Conservation (phyloP, 768 basidiomycete genomes). For the Panaeolus papilionaceus region DNA sequence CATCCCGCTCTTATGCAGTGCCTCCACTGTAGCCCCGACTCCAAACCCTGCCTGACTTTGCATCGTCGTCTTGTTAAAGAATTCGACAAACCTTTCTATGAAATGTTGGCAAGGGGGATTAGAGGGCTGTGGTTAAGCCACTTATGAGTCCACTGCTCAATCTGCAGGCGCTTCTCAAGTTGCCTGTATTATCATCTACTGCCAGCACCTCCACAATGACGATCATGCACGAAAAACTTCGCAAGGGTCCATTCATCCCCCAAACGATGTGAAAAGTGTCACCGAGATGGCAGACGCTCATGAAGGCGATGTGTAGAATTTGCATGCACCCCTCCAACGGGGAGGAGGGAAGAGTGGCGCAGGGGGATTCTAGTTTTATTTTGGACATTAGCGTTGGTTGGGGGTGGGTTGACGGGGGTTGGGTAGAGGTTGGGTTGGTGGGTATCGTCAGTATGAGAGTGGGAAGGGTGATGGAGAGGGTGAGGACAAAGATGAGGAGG, state of each 20-base stretch:
- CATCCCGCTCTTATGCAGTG: constrained; percentile 72
- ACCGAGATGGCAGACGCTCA: constrained; percentile 63
- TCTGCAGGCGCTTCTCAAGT: constrained; percentile 32
- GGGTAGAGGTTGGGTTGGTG: no score
- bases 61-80: constrained; percentile 67
- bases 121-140: constrained; percentile 69
- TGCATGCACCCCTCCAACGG: constrained; percentile 26
- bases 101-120: constrained; percentile 68
- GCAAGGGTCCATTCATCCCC: constrained; percentile 48
- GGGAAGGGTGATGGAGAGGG: no score
- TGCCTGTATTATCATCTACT: constrained; percentile 18
- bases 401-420: no score
- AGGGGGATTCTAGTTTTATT: no score
- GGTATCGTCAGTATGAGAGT: no score
- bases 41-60: constrained; percentile 75
- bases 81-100: constrained; percentile 56
- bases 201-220: not conserved
- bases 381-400: no score
- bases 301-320: constrained; percentile 74
- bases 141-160: constrained; percentile 46
- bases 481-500: no score
- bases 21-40: constrained; percentile 93
- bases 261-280: constrained; percentile 49
- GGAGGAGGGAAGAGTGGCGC: no score
- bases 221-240: constrained; percentile 25